These are phyloP conservation scores for Xylaria sp. DNA, from an alignment of 2,329 filamentous ascomycete genomes.

Conservation along the genomic window DNA sequence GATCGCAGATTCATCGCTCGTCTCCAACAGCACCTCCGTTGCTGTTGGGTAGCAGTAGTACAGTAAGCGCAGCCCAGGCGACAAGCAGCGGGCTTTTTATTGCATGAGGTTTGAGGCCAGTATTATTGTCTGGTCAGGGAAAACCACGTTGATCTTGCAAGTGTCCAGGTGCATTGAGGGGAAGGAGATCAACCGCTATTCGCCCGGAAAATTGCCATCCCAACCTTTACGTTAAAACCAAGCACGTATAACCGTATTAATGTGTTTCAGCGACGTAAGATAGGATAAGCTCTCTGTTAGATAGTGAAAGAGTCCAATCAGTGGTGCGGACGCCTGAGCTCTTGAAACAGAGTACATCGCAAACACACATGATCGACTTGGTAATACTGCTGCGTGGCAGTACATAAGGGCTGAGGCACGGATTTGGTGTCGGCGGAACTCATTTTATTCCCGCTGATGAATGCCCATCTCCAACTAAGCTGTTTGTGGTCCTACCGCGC, in stretches of 20 bases:
- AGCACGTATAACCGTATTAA: slow-evolving; percentile 19
- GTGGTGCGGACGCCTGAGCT: background rate
- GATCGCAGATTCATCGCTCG: slow-evolving; percentile 5
- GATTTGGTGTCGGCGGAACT: background rate
- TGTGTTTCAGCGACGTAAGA: slow-evolving; percentile 1
- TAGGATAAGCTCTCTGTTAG: background rate
- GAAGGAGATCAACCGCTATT: slow-evolving; percentile 28
- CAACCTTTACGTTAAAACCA: slow-evolving; percentile 10
- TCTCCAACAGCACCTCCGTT: slow-evolving; percentile 1
- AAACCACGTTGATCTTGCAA: slow-evolving; percentile 34
- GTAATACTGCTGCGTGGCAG: background rate
- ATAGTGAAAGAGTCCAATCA: background rate
- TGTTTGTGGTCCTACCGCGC: background rate
- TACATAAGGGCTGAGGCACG: background rate
- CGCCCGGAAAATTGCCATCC: slow-evolving; percentile 5
- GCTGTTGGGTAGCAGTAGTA: slow-evolving; percentile 26
- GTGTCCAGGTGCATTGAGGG: slow-evolving; percentile 36
- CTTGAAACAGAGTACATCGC: background rate
- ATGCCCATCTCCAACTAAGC: background rate
- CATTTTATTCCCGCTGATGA: background rate
- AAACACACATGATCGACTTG: background rate
- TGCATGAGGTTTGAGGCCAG: slow-evolving; percentile 33
- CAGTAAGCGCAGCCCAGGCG: slow-evolving; percentile 33
- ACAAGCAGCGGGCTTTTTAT: slow-evolving; percentile 28
- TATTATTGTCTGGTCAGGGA: slow-evolving; percentile 18